Evolutionary conservation across 441 rosid species (phyloP), one percentile per base, ranked within the genome.

Genomic region (Gossypium aridum): DNA sequence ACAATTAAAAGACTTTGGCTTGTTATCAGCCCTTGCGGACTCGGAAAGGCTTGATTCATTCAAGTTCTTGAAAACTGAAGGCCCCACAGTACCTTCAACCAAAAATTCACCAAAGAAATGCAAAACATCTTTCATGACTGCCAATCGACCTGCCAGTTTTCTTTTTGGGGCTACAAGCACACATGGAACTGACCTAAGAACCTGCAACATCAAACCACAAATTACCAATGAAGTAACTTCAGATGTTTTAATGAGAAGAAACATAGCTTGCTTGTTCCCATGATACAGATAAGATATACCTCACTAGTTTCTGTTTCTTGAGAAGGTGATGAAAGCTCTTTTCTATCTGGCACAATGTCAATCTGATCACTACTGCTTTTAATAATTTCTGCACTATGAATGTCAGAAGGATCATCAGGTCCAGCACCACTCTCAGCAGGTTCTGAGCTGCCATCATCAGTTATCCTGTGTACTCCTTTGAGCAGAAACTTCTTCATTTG

Each of bases 21-120:
- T 90, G 67, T 80, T 86, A 81, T 91, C 94, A 77, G 80, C 83
- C 83, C 87, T 91, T 77, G 85, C 80, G 20, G 72, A 74, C 80
- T 87, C 96, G 78, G 83, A 83, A 81, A 72, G 85, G 78, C 82
- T 79, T 70, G 91, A 73, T 66, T 78, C 82, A 77, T 79, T 83
- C 61, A 91, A 88, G 67, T 90, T 84, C 84, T 87, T 96, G 85
- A 96, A 91, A 75, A 91, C 93, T 76, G 97, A 87, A 75, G 97
- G 87, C 62, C 97, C 98, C 77, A 96, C 97, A 64, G 97, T 90
- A 57, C 98, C 99, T 86, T 96, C 97, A 70, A 96, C 94, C 90
- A 92, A 82, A 83, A 88, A 89, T 76, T 96, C 96, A 74, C 97
- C 97, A 85, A 86, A 96, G 82, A 93, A 93, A 88, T 91, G 97